A percentile compares a stretch with the other conserved stretches of the same genome.
These are phyloP conservation scores for Aspergillus cejpii DNA, from an alignment of 2,329 filamentous ascomycete species.

Conservation along the genomic window DNA sequence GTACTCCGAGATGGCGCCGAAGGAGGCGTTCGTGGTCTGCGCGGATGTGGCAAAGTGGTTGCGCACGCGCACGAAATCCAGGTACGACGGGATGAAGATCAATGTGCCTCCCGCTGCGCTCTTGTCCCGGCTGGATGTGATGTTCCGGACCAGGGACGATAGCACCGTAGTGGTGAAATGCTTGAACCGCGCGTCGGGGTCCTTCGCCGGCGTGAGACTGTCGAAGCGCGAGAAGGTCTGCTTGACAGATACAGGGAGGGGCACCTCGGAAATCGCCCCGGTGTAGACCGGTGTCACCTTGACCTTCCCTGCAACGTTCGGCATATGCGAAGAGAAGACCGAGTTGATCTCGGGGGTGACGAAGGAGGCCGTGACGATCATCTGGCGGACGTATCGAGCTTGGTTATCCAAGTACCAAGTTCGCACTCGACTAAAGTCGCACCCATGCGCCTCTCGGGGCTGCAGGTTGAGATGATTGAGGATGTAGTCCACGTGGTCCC, in stretches of 20 bases:
- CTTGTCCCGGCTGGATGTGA: slow-evolving; percentile 29
- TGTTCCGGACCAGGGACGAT: slow-evolving; percentile 63
- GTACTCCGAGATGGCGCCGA: slow-evolving; percentile 86
- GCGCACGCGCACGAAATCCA: slow-evolving; percentile 88
- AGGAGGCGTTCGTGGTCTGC: slow-evolving; percentile 53
- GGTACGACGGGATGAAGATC: slow-evolving; percentile 85
- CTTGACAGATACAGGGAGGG: slow-evolving; percentile 56
- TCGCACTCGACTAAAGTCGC: slow-evolving; percentile 85
- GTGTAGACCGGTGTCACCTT: slow-evolving; percentile 64
- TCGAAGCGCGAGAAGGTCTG: slow-evolving; percentile 90
- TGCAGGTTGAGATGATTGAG: slow-evolving; percentile 88
- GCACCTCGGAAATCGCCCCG: slow-evolving; percentile 66
- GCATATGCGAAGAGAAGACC: slow-evolving; percentile 67
- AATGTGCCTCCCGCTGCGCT: slow-evolving; percentile 64
- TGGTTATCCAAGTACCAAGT: slow-evolving; percentile 90
- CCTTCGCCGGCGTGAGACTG: slow-evolving; percentile 59
- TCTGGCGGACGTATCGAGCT: slow-evolving; percentile 75
- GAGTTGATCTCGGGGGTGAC: slow-evolving; percentile 82
- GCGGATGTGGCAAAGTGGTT: slow-evolving; percentile 78
- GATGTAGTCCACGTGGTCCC: slow-evolving; percentile 90
- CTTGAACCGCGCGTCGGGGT: slow-evolving; percentile 83
- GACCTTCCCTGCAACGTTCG: slow-evolving; percentile 72
- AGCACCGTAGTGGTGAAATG: slow-evolving; percentile 81
- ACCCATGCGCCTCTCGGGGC: slow-evolving; percentile 81
- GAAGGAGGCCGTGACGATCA: slow-evolving; percentile 72